Conservation (phyloP, 176 grass and related monocot species). For the Pontederia paniculata region DNA sequence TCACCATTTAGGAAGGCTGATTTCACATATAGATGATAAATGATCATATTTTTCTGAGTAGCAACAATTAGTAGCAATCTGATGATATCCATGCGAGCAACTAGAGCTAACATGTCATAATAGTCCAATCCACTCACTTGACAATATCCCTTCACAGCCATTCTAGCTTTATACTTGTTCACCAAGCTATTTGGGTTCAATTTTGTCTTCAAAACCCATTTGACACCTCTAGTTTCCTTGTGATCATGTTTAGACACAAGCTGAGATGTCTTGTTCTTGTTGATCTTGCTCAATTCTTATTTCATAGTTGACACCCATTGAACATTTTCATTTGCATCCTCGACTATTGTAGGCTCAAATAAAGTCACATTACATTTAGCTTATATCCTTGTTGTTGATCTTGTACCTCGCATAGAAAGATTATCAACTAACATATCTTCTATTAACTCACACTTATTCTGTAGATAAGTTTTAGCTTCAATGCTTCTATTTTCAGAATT, state of each 20-base stretch:
- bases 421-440: no score
- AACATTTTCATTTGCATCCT: not conserved
- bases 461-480: not conserved
- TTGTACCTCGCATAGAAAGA: no score
- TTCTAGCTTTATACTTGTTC: slow-evolving; percentile 3
- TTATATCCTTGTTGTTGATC: no score
- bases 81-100: not conserved
- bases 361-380: no score
- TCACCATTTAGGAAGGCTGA: not conserved
- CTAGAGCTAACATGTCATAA: not conserved
- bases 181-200: not conserved
- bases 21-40: slow-evolving; percentile 13
- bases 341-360: not conserved
- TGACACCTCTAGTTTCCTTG: not conserved
- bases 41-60: not conserved
- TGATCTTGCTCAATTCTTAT: not conserved
- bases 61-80: not conserved
- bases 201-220: slow-evolving; percentile 19
- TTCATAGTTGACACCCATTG: not conserved
- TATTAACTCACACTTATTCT: no score
- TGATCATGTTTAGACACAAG: not conserved
- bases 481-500: not conserved
- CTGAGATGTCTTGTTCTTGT: slow-evolving; percentile 7
- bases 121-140: not conserved
- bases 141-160: slow-evolving; percentile 2